A percentile compares a stretch with the other conserved stretches of the same genome.
These are phyloP conservation scores for Fistulinella cinereoalba DNA, from an alignment of 1,284 basidiomycete species.

Conservation along the genomic window DNA sequence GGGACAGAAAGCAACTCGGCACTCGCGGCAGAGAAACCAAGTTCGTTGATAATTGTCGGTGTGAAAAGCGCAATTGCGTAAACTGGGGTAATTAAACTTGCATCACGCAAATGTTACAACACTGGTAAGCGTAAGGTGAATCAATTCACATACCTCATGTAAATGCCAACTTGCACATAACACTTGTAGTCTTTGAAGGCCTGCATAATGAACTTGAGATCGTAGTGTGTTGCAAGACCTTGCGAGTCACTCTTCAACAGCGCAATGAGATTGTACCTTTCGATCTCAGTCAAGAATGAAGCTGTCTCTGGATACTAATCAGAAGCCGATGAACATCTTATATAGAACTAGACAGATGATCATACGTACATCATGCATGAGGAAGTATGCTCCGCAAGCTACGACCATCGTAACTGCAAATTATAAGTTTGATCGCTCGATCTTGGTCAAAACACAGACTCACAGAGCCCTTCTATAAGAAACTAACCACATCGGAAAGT, in stretches of 20 bases:
- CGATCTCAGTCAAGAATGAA: conserved; percentile 40
- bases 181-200: conserved; percentile 44
- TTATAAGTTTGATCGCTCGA: background rate
- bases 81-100: conserved; percentile 46
- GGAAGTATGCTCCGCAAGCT: conserved; percentile 38
- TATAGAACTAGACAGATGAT: background rate
- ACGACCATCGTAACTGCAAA: conserved; percentile 37
- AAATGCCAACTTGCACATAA: conserved; percentile 44
- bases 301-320: conserved; percentile 47
- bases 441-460: background rate
- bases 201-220: conserved; percentile 38
- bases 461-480: conserved; percentile 33
- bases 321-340: background rate
- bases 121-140: background rate
- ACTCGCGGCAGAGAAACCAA: conserved; percentile 53
- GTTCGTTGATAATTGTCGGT: conserved; percentile 52
- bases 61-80: conserved; percentile 60
- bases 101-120: conserved; percentile 9
- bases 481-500: conserved; percentile 24
- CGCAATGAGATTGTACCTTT: conserved; percentile 34
- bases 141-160: conserved; percentile 39
- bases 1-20: conserved; percentile 60
- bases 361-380: conserved; percentile 42
- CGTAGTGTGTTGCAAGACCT: conserved; percentile 35
- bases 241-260: conserved; percentile 42